Percentiles rank a stretch among this genome's conserved stretches.
These are phyloP conservation scores for Colletotrichum chrysophilum DNA, from an alignment of 2,329 filamentous ascomycete species.

Conservation along the genomic window DNA sequence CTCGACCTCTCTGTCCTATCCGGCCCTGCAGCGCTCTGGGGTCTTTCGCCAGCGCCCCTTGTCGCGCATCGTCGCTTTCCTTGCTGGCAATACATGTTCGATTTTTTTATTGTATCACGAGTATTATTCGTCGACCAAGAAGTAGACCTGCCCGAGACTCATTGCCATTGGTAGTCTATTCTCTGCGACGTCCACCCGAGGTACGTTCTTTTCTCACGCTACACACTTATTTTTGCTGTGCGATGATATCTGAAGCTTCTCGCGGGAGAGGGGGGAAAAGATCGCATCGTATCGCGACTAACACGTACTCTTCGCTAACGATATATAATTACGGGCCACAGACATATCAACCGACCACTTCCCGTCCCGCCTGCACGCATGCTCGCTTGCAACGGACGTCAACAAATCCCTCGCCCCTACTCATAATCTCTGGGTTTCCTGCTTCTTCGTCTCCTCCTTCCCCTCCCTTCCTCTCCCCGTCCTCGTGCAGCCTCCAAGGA, in stretches of 20 bases:
- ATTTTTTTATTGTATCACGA: background rate
- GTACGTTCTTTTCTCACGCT: background rate
- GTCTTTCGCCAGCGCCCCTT: background rate
- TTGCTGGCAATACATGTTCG: background rate
- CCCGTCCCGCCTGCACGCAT: background rate
- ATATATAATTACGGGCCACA: background rate
- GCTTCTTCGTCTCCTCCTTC: background rate
- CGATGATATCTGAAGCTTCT: background rate
- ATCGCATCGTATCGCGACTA: background rate
- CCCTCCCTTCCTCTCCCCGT: background rate
- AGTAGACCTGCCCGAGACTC: background rate
- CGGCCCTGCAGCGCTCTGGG: background rate
- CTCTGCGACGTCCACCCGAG: background rate
- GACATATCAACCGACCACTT: background rate
- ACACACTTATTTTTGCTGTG: background rate
- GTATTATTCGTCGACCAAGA: background rate
- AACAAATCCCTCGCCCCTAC: background rate
- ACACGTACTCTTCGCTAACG: constrained; percentile 1
- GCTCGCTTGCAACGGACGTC: background rate
- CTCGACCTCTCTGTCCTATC: background rate
- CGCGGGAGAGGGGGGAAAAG: background rate
- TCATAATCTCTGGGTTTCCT: background rate
- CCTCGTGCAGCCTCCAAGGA: background rate
- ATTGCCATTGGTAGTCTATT: background rate
- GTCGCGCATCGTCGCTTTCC: constrained; percentile 2